These are phyloP conservation scores for Venturiaceae sp. DNA, from an alignment of 2,329 filamentous ascomycete species.

Conservation along the genomic window DNA sequence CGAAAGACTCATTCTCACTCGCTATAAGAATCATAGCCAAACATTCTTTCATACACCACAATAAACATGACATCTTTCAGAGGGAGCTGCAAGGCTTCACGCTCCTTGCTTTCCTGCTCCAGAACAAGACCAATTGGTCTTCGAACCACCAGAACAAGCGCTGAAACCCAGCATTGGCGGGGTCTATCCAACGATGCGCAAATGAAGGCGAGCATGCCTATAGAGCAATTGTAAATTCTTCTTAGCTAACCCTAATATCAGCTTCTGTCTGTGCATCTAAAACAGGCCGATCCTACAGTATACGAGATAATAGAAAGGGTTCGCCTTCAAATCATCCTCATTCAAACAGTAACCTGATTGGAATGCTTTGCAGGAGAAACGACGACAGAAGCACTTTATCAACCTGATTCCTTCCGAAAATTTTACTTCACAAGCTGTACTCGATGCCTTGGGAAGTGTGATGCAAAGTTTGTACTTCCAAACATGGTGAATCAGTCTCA, in stretches of 20 bases:
- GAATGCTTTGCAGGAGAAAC: constrained; percentile 67
- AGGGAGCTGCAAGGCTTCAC: constrained; percentile 27
- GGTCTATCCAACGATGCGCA: constrained; percentile 27
- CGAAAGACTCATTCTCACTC: not conserved
- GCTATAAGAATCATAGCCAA: too few species aligned
- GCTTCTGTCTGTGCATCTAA: constrained; percentile 70
- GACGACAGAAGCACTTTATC: constrained; percentile 94
- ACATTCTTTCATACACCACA: not conserved
- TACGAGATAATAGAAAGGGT: constrained; percentile 89
- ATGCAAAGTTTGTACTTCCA: constrained; percentile 27
- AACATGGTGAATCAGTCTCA: constrained; percentile 30
- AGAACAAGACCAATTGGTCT: constrained; percentile 13
- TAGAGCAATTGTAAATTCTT: not conserved
- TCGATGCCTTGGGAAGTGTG: constrained; percentile 75
- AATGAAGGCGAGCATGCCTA: constrained; percentile 26
- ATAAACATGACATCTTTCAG: constrained; percentile 27
- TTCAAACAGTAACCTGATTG: not conserved
- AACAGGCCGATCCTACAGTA: constrained; percentile 77
- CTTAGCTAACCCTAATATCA: constrained; percentile 24
- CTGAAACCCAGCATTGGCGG: constrained; percentile 31
- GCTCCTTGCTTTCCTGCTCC: constrained; percentile 24
- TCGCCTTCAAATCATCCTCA: constrained; percentile 14
- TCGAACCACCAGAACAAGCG: constrained; percentile 17
- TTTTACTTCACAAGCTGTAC: constrained; percentile 95
- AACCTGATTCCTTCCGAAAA: constrained; percentile 99